Evolutionary conservation across 805 yeast species (phyloP).

Genomic region (Jamesozyma jinghongensis): DNA sequence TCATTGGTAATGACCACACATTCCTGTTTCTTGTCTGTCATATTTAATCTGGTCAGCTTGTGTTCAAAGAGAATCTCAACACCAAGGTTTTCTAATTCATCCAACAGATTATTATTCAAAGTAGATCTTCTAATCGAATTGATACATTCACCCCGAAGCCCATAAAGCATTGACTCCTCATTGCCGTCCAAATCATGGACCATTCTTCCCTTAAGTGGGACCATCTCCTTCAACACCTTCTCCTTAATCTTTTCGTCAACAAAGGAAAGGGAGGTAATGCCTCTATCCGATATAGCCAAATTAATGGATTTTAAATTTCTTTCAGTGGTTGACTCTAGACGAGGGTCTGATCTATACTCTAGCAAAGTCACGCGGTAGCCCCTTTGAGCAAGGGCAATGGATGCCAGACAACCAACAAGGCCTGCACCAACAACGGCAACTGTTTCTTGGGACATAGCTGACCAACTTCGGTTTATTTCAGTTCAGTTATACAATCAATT

Average conservation of each 20-base stretch:
- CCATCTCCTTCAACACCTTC: slow-evolving; percentile 47
- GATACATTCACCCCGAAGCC: slow-evolving; percentile 72
- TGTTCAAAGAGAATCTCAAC: slow-evolving; percentile 36
- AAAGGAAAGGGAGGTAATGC: slow-evolving; percentile 56
- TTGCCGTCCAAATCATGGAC: slow-evolving; percentile 61
- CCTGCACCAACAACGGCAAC: slow-evolving; percentile 82
- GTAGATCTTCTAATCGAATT: slow-evolving; percentile 74
- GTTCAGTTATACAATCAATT: too few species aligned
- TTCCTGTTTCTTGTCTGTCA: slow-evolving; percentile 19
- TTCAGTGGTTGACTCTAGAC: slow-evolving; percentile 30
- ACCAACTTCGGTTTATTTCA: not conserved
- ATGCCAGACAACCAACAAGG: slow-evolving; percentile 76
- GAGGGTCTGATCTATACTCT: slow-evolving; percentile 65
- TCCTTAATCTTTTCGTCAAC: slow-evolving; percentile 53
- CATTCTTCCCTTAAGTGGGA: slow-evolving; percentile 89
- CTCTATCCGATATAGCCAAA: slow-evolving; percentile 80
- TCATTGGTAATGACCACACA: slow-evolving; percentile 15
- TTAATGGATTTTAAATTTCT: slow-evolving; percentile 62
- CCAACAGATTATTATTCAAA: slow-evolving; percentile 55
- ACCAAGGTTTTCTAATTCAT: slow-evolving; percentile 45
- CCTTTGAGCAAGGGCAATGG: slow-evolving; percentile 63
- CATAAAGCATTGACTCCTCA: slow-evolving; percentile 65
- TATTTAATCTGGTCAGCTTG: slow-evolving; percentile 41
- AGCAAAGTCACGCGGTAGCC: slow-evolving; percentile 67
- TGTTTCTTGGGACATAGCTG: slow-evolving; percentile 7